Base-by-base conservation (phyloP, 805 yeast species). In the Candida namnaoensis region DNA sequence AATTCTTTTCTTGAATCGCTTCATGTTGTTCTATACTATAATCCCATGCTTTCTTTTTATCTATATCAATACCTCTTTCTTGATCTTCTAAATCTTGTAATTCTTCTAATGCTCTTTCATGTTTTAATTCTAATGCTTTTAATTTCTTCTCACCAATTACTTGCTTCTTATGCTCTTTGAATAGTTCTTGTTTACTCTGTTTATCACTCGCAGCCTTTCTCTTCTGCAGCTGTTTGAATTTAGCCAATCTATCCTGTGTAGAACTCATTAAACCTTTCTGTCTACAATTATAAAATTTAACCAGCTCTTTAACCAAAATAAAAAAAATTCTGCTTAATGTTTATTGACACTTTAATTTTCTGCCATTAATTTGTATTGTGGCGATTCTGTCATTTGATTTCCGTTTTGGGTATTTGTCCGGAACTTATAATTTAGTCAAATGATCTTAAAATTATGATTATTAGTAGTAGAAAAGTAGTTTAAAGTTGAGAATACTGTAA, bases 1-100 rank as follows among this genome's bases (percentile, higher is more conserved):
- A 59, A 42, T 60, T 53, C 41, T 66, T 69, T 27, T 52, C 61
- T 24, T 78, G 73, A 88, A 88, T 82, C 41, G 65, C 63, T 47
- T 79, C 83, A 42, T 77, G 69, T 41, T 84, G 85, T 41, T 77
- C 83, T 5, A 81, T 70, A 0, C 84, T 71, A 60, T 76, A 75
- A 42, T 74, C 74, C 72, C 74, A 65, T 39, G 69, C 74, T 41
- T 68, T 63, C 41, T 60, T 53, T 25, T 76, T 59, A 35, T 68
- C 73, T 39, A 52, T 60, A 40, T 66, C 67, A 34, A 63, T 67
- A 1, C 72, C 74, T 11, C 51, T 52, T 11, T 62, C 66, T 32
- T 53, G 39, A 0, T 41, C 28, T 25, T 49, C 52, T 0, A 47
- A 25, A 46, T 59, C 58, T 3, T 66, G 67, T 3, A 63, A 51